Evolutionary conservation across 331 rosid species (phyloP), one percentile per base, ranked within the genome.

Genomic region (Cydonia oblonga): DNA sequence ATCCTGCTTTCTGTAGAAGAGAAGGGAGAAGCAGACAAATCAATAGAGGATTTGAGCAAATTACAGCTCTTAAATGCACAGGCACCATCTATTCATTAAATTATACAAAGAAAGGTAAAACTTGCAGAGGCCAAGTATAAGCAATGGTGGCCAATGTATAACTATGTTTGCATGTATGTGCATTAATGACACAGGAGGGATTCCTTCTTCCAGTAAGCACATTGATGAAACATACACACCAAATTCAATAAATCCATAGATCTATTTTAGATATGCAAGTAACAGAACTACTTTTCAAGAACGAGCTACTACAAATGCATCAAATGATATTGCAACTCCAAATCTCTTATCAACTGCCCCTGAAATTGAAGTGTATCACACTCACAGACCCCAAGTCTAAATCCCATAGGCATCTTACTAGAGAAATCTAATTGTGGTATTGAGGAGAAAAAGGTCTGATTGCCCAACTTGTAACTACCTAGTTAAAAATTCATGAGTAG

Each of bases 1-100:
- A 95, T 44, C 96, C 96, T 32, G 92, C 97, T 70, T 87, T 85
- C 97, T 95, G 87, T 64, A 82, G 82, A 84, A 20, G 18, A 71
- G 68, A 87, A 68, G 12, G 74, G 35, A 53, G 59, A 44, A 42
- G 33, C 16, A 51, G 11, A 7, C 23, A 19, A 23, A 4, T 32
- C 61, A 74, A 32, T 11, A 6, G 66, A 53, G 68, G 28, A 32
- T 33, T 38, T 26, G 9, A 69, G 40, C 24, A 64, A 74, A n/a
- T 64, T 26, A 19, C 44, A n/a, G 4, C 32, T 20, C 46, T 64
- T 42, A 64, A 49, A n/a, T 7, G 18, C 68, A 33, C 22, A 64
- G 68, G 9, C 46, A 19, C 49, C 44, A 30, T 14, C 23, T 30
- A 9, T 30, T 32, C 74, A 44, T 44, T 24, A 28, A 68, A 66